Evolutionary conservation across 2,329 filamentous ascomycete species (phyloP).

Genomic region (Alternaria sp.): DNA sequence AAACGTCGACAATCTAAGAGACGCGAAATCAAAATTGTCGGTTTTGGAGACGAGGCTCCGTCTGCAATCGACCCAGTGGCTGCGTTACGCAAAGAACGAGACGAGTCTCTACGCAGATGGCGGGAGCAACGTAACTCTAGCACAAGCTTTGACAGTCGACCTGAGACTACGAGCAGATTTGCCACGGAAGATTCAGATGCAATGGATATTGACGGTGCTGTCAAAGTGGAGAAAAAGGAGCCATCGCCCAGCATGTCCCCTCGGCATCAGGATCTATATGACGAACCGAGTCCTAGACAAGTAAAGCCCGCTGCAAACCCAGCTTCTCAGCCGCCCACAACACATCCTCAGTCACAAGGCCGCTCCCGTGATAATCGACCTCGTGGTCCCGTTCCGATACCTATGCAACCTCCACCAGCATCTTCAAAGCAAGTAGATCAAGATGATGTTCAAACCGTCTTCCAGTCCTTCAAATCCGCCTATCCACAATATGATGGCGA

Average conservation of each 20-base stretch:
- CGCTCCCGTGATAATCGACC: not conserved
- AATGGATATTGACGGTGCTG: constrained; percentile 10
- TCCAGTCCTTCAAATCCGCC: constrained; percentile 35
- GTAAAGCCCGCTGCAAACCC: not conserved
- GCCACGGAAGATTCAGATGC: not conserved
- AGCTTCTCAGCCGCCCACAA: not conserved
- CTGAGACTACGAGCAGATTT: not conserved
- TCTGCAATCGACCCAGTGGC: constrained; percentile 1
- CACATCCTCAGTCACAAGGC: not conserved
- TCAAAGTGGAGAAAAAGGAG: not conserved
- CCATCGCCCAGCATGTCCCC: constrained; percentile 18
- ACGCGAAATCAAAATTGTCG: constrained; percentile 30
- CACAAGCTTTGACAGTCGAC: constrained; percentile 14
- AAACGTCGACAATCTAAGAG: constrained; percentile 27
- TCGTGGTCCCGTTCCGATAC: not conserved
- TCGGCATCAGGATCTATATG: constrained; percentile 27
- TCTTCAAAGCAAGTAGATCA: not conserved
- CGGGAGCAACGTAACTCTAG: constrained; percentile 21
- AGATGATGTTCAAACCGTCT: constrained; percentile 14
- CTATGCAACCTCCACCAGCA: not conserved
- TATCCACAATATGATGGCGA: constrained; percentile 48
- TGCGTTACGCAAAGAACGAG: constrained; percentile 14
- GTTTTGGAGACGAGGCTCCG: constrained; percentile 16
- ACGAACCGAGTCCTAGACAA: constrained; percentile 13
- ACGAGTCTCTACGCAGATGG: constrained; percentile 19